Evolutionary conservation across 2,329 filamentous ascomycete species (phyloP), one percentile per base, ranked within the genome.

Genomic region (Calonectria leucothoes): DNA sequence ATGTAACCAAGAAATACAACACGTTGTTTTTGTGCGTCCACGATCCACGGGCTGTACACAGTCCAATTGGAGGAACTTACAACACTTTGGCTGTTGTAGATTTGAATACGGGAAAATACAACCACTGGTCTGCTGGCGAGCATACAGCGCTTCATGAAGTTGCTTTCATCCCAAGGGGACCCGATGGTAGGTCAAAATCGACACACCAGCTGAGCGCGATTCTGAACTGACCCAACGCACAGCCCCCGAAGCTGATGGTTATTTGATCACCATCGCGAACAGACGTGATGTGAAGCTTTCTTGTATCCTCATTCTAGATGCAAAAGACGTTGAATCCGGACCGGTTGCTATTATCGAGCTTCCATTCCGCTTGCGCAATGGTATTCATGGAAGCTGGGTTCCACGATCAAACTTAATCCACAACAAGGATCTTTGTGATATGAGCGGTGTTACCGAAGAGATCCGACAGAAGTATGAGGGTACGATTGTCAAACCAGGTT

Each of bases 351-450:
- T 63, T 20, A 63, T 63, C 4, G 59, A 63, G 3, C 37, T 63
- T 17, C 59, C 59, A 7, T 63, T 63, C 25, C 59, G 59, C 35
- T 6, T 63, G 37, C 59, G 59, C 59, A 45, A 45, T 17, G 59
- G 59, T 12, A 63, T 63, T 27, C 59, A 63, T 63, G 59, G 59
- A 29, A 63, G 59, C 37, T 63, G 59, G 59, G 59, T 63, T 2
- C 59, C 37, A 45, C 35, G 37, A 31, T 39, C 57, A 14, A n/a
- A 61, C 14, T 33, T 63, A 1, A 35, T 29, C 27, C 2, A 10
- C 6, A 23, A 45, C 27, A n/a, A 20, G 15, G 59, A 63, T 6
- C 39, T 63, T 12, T 63, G 59, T 10, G 59, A 63, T 31, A 63
- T 63, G 59, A 25, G 20, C 25, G 59, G 59, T 5, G 7, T 63